Evolutionary conservation across 2,329 filamentous ascomycete species (phyloP).

Genomic region (Cercospora nicotianae): DNA sequence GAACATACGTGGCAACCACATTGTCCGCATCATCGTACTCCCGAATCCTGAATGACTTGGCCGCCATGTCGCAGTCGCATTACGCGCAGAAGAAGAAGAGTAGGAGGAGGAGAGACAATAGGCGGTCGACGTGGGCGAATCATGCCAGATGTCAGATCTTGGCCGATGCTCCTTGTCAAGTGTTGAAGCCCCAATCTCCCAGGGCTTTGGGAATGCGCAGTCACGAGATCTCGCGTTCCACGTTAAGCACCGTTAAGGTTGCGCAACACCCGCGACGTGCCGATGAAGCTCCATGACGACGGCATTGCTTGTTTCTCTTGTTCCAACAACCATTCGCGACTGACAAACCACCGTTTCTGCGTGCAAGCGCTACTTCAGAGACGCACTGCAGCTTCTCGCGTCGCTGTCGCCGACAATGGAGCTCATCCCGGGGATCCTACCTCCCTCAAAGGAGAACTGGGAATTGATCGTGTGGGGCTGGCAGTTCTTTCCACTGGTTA

Average conservation of each 20-base stretch:
- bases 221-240: background rate
- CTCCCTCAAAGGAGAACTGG: conserved; percentile 54
- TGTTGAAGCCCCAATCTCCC: conserved; percentile 1
- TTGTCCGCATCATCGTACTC: conserved; percentile 55
- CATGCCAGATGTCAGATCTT: conserved; percentile 15
- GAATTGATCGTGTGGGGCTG: conserved; percentile 47
- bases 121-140: background rate
- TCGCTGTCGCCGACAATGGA: conserved; percentile 21
- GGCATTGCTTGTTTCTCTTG: conserved; percentile 4
- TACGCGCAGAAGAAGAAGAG: background rate
- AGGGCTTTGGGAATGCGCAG: background rate
- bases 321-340: background rate
- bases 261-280: background rate
- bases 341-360: background rate
- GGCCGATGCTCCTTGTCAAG: background rate
- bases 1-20: conserved; percentile 52
- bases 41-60: conserved; percentile 27
- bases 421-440: conserved; percentile 47
- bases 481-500: conserved; percentile 54
- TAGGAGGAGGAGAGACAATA: background rate
- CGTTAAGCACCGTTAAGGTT: background rate
- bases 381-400: background rate
- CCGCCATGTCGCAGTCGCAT: conserved; percentile 17
- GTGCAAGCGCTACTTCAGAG: background rate
- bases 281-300: conserved; percentile 1